phyloP scores from a whole-genome alignment of 495 filamentous ascomycete genomes.

The Jackrogersella multiformis region DNA sequence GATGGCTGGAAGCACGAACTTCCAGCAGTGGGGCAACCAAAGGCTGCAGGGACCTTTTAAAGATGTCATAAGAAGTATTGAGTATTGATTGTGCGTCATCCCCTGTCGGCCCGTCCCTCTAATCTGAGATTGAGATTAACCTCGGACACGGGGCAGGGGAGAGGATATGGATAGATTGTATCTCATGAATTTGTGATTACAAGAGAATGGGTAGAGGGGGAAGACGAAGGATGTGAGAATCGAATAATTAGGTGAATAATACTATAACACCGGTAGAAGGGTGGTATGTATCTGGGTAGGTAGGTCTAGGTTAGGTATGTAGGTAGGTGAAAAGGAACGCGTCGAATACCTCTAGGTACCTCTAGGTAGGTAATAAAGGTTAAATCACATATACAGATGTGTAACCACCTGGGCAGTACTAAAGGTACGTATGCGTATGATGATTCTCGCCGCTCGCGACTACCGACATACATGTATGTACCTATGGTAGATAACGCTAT shows the following conservation, averaged over 20 bases:
- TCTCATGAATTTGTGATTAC: neutral
- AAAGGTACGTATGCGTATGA: no score
- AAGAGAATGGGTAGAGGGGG: neutral
- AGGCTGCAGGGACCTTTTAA: constrained; percentile 26
- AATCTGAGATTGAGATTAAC: constrained; percentile 3
- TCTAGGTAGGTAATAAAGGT: no score
- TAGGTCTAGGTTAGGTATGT: no score
- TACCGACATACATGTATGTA: no score
- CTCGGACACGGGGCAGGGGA: neutral
- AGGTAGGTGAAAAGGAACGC: no score
- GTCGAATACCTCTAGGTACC: no score
- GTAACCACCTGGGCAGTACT: no score
- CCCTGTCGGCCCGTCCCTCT: constrained; percentile 3
- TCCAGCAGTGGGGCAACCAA: constrained; percentile 30
- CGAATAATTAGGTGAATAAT: neutral
- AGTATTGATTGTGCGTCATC: constrained; percentile 25
- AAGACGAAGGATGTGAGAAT: neutral
- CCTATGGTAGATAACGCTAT: no score
- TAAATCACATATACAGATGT: no score
- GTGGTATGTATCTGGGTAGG: no score
- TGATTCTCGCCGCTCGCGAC: no score
- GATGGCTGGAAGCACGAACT: constrained; percentile 19
- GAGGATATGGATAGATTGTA: neutral
- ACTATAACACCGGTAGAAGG: no score
- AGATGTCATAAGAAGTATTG: constrained; percentile 26